Evolutionary conservation across 352 stramenopile genomes (phyloP), one percentile per base, ranked within the genome.

Genomic region (Phytophthora brassicae): DNA sequence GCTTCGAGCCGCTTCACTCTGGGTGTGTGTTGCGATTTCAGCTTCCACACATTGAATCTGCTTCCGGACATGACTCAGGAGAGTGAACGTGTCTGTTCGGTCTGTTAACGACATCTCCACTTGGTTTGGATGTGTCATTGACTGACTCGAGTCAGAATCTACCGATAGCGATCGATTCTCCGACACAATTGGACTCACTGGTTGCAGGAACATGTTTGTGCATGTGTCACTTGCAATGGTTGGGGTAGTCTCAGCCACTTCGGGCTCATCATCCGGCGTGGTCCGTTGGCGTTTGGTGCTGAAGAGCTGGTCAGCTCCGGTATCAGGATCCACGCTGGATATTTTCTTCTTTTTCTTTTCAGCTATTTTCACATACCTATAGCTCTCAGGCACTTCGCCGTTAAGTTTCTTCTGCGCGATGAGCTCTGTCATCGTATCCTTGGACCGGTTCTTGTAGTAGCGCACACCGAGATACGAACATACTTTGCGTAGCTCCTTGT

Each of bases 391-490:
- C 14, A 70, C 62, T 52, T 59, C 24, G 11, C 62, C 62, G 1
- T 57, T 61, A 13, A 70, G 38, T 39, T 70, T 70, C 48, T 57
- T 60, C 43, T 61, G 55, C 2, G 62, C 62, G 24, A 70, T 70
- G 48, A 70, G 49, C 48, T 70, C 62, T 48, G 22, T 41, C 62
- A 70, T 70, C 2, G 52, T 14, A 4, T 61, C 45, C 31, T 70
- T 70, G n/a, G 42, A 17, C 8, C 51, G 56, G 55, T 70, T 70
- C 62, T 70, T 70, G 44, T 70, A 70, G 56, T 66, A 70, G 4
- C 62, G 62, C 8, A 70, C 62, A 0, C 62, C 62, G 20, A 70
- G 48, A 26, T 60, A 56, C 43, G 35, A 14, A 36, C 62, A 70
- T 6, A 65, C 49, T 42, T 58, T 52, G 17, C 62, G 62, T 0